Percentiles rank a stretch among this genome's conserved stretches.
These are phyloP conservation scores for Litsea cubeba DNA, from an alignment of 164 flowering plant species.

Conservation along the genomic window DNA sequence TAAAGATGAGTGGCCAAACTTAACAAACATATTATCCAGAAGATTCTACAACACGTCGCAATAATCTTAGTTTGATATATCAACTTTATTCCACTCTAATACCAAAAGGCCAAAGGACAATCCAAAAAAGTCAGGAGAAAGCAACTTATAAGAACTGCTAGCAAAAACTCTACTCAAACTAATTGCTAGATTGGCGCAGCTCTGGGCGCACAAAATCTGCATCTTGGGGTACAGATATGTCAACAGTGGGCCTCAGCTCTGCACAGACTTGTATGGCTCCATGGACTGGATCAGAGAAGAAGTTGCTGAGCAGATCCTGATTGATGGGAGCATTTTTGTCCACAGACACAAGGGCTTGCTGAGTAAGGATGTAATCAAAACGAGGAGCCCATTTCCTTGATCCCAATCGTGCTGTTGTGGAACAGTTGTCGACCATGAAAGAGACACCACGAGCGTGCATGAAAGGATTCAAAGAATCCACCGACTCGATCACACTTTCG, in stretches of 20 bases:
- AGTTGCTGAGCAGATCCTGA: slow-evolving; percentile 84
- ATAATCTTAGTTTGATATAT: too few relatives aligned
- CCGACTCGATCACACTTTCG: slow-evolving; percentile 91
- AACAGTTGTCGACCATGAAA: slow-evolving; percentile 98
- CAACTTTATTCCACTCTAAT: too few relatives aligned
- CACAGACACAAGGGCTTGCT: slow-evolving; percentile 82
- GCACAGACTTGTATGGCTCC: slow-evolving; percentile 94
- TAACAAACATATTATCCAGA: too few relatives aligned
- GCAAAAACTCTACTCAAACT: slow-evolving; percentile 12
- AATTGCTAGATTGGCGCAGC: slow-evolving; percentile 40
- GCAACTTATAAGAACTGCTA: neutral
- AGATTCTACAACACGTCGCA: too few relatives aligned
- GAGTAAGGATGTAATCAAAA: slow-evolving; percentile 84
- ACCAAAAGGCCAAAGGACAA: too few relatives aligned
- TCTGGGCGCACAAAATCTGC: slow-evolving; percentile 98
- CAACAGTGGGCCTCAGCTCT: slow-evolving; percentile 84
- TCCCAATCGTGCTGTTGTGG: slow-evolving; percentile 92
- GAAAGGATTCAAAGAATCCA: slow-evolving; percentile 95
- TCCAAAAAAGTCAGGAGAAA: too few relatives aligned
- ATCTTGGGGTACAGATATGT: slow-evolving; percentile 89
- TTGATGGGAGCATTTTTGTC: slow-evolving; percentile 65
- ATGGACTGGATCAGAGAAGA: slow-evolving; percentile 85
- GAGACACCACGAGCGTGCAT: slow-evolving; percentile 99
- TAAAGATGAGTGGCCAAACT: too few relatives aligned
- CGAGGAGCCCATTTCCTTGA: slow-evolving; percentile 98